These are phyloP conservation scores for Globisporangium nodosum DNA, from an alignment of 352 stramenopile species.

Conservation along the genomic window DNA sequence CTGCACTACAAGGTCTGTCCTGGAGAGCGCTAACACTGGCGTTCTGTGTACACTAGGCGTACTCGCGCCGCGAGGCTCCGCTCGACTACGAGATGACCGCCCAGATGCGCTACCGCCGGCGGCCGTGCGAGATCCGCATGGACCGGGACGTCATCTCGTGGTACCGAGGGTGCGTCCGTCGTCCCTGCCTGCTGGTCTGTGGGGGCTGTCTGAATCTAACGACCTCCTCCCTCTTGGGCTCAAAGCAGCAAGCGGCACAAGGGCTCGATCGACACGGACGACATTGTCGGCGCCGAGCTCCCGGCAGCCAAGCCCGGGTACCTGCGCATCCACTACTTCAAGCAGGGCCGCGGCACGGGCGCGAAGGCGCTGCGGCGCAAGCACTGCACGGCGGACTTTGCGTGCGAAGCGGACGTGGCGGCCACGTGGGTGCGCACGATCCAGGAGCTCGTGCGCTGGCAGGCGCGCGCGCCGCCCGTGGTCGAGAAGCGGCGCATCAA, in stretches of 20 bases:
- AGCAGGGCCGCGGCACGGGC: conserved; percentile 48
- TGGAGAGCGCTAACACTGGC: too few relatives aligned
- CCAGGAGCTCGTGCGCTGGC: conserved; percentile 59
- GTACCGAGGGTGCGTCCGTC: conserved; percentile 26
- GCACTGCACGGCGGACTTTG: conserved; percentile 49
- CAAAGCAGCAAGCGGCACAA: conserved; percentile 30
- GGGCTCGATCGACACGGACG: conserved; percentile 57
- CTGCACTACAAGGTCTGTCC: too few relatives aligned
- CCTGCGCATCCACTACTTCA: conserved; percentile 77
- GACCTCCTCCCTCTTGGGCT: not conserved
- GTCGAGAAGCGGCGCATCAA: conserved; percentile 49
- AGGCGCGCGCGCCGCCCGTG: conserved; percentile 54
- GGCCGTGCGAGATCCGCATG: conserved; percentile 55
- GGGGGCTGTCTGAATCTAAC: not conserved
- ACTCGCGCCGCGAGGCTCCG: conserved; percentile 68
- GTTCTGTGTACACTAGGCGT: conserved; percentile 27
- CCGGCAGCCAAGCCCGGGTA: conserved; percentile 19
- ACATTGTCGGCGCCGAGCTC: conserved; percentile 63
- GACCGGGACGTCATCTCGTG: conserved; percentile 60
- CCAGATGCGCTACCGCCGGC: conserved; percentile 34
- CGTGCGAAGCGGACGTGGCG: conserved; percentile 20
- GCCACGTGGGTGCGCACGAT: conserved; percentile 32
- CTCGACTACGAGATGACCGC: conserved; percentile 57
- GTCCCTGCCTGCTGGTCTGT: not conserved
- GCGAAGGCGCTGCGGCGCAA: conserved; percentile 58